phyloP scores from a whole-genome alignment of 495 filamentous ascomycete species.

The Neurospora sp. region DNA sequence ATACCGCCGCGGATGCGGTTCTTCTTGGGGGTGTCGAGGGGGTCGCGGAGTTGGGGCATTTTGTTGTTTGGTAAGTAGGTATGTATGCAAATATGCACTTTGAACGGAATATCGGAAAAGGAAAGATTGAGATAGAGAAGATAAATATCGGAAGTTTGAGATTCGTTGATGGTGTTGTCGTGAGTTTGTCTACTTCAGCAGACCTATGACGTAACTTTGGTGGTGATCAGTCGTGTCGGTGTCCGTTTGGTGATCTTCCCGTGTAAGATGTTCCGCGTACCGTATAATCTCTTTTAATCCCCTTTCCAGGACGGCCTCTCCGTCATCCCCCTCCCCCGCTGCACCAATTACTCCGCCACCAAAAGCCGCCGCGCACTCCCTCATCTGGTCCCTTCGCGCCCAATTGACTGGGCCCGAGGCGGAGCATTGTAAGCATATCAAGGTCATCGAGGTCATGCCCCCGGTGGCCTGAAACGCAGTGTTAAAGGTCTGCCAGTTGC shows the following conservation, averaged over 20 bases:
- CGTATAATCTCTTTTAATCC: too few species aligned
- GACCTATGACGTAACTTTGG: neutral
- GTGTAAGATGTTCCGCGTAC: neutral
- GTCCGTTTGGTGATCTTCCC: neutral
- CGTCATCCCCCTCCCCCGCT: slow-evolving; percentile 40
- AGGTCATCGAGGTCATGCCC: slow-evolving; percentile 55
- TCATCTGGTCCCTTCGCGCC: slow-evolving; percentile 47
- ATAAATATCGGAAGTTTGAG: too few species aligned
- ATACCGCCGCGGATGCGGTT: neutral
- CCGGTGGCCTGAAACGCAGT: slow-evolving; percentile 32
- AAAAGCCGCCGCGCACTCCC: slow-evolving; percentile 50
- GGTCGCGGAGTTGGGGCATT: neutral
- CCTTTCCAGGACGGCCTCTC: slow-evolving; percentile 27
- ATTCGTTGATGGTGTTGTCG: neutral
- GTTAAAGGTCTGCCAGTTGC: too few species aligned
- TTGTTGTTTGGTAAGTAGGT: too few species aligned
- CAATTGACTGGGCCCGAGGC: slow-evolving; percentile 33
- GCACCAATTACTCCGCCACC: slow-evolving; percentile 45
- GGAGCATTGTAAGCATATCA: slow-evolving; percentile 22
- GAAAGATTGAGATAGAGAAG: too few species aligned
- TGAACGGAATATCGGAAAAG: too few species aligned
- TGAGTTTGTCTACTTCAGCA: neutral
- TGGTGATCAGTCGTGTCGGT: neutral
- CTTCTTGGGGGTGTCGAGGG: neutral
- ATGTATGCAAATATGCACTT: too few species aligned